Base-by-base conservation (phyloP, 2,329 filamentous ascomycete species). In the Aspergillus luchuensis region DNA sequence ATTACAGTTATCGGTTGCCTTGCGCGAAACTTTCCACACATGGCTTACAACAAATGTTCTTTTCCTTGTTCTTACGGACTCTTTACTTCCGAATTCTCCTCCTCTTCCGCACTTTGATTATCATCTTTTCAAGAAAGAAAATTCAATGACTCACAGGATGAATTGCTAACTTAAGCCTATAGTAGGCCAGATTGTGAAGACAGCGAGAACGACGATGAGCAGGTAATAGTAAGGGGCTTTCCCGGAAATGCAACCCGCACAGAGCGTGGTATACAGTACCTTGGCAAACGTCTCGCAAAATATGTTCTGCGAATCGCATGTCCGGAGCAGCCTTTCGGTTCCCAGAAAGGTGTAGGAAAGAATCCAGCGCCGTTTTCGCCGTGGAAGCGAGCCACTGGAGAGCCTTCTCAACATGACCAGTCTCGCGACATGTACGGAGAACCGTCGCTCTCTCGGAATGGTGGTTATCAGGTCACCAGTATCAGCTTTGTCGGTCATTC, bases 401-500 rank as follows among this genome's bases (percentile, higher is more conserved):
- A 69, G 30, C 21, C 56, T 56, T 48, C 55, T 39, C 63, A 60
- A 58, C 79, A 81, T 23, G 64, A 76, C 78, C 67, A 63, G 75
- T 63, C 74, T 74, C 50, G 68, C 79, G 54, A 57, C 30, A 79
- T 77, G 55, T 74, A 71, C 11, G 74, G 78, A 8, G 71, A 73
- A 13, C 30, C 78, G 79, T 13, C 78, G 79, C 53, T 79, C 81
- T n/a, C 75, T 77, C 15, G 79, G 39, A 69, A 79, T 15, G 75
- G 81, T 50, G 83, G 88, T 2, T 98, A 96, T 75, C 89, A 87
- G 67, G 92, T 96, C 70, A 95, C 92, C 10, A 96, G 92, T 74
- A 97, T 98, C 74, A 97, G 93, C 71, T 97, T 98, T 72, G 86
- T 98, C 59, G 92, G 89, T 0, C 94, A 98, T 77, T 97, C 93